Evolutionary conservation across 345 rosid species (phyloP).

Genomic region (Linum lewisii): DNA sequence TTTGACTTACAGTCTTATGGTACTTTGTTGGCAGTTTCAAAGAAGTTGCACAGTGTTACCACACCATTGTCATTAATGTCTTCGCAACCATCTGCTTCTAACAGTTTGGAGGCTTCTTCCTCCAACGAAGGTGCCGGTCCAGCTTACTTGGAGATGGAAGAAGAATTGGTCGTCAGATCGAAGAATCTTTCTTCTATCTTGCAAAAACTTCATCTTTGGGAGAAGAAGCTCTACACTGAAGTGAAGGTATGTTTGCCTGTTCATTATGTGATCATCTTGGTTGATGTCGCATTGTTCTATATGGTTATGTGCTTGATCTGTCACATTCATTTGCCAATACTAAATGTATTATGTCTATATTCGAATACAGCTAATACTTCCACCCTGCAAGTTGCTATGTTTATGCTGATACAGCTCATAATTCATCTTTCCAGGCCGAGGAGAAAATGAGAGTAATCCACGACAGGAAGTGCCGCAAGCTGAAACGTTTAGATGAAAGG

Average conservation of each 20-base stretch:
- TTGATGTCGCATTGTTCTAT: too few relatives aligned
- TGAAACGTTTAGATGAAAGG: conserved; percentile 64
- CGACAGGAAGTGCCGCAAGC: conserved; percentile 60
- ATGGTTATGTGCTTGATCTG: too few relatives aligned
- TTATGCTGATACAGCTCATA: conserved; percentile 2
- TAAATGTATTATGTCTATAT: too few relatives aligned
- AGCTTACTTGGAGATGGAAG: conserved; percentile 41
- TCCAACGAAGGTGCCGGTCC: conserved; percentile 29
- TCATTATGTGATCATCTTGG: not conserved
- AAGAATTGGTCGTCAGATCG: conserved; percentile 58
- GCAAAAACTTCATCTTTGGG: conserved; percentile 84
- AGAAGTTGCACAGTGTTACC: conserved; percentile 53
- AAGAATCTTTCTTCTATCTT: conserved; percentile 81
- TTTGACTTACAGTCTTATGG: conserved; percentile 13
- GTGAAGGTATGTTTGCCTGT: conserved; percentile 56
- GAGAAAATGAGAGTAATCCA: conserved; percentile 76
- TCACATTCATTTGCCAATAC: too few relatives aligned
- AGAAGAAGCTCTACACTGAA: conserved; percentile 83
- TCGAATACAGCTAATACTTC: not conserved
- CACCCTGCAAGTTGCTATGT: conserved; percentile 1
- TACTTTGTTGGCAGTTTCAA: conserved; percentile 36
- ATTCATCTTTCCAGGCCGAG: conserved; percentile 47
- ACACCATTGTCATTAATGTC: conserved; percentile 45
- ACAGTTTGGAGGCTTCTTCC: conserved; percentile 32
- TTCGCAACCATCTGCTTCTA: conserved; percentile 52